Conservation (phyloP, 345 rosid genomes). For the Pugionium cornutum region DNA sequence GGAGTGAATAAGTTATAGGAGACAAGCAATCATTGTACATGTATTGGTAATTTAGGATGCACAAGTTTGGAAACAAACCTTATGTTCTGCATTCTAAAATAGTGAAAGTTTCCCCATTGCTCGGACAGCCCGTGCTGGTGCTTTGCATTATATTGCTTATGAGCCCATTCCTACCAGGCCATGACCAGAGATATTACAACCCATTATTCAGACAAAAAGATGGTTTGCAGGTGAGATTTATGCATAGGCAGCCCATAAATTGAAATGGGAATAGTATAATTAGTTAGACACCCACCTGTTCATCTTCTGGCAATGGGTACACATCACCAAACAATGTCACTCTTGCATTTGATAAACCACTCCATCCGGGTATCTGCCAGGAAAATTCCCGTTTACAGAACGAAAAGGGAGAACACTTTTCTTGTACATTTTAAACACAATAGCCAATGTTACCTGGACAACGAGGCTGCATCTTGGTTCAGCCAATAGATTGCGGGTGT, state of each 20-base stretch:
- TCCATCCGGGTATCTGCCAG: constrained; percentile 93
- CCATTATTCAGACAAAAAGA: neutral
- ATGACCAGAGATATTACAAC: constrained; percentile 14
- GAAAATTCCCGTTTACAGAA: constrained; percentile 31
- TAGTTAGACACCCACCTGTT: constrained; percentile 57
- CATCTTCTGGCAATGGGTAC: constrained; percentile 77
- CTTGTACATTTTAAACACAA: neutral
- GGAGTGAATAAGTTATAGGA: neutral
- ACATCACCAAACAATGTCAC: constrained; percentile 98
- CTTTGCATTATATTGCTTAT: constrained; percentile 80
- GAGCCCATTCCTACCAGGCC: constrained; percentile 89
- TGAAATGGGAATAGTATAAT: neutral
- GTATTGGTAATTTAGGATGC: constrained; percentile 10
- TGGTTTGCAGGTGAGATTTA: neutral
- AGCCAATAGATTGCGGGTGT: constrained; percentile 82
- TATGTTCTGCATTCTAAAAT: constrained; percentile 92
- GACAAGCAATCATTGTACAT: constrained; percentile 2
- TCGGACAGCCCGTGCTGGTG: constrained; percentile 92
- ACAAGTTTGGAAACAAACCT: constrained; percentile 49
- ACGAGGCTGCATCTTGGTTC: constrained; percentile 93
- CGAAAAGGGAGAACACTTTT: constrained; percentile 2
- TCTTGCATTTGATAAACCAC: constrained; percentile 96
- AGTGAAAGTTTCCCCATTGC: constrained; percentile 96
- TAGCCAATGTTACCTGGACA: constrained; percentile 63
- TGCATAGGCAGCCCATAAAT: neutral